Base-by-base conservation (phyloP, 148 eudicot species). In the Linanthus parryae region DNA sequence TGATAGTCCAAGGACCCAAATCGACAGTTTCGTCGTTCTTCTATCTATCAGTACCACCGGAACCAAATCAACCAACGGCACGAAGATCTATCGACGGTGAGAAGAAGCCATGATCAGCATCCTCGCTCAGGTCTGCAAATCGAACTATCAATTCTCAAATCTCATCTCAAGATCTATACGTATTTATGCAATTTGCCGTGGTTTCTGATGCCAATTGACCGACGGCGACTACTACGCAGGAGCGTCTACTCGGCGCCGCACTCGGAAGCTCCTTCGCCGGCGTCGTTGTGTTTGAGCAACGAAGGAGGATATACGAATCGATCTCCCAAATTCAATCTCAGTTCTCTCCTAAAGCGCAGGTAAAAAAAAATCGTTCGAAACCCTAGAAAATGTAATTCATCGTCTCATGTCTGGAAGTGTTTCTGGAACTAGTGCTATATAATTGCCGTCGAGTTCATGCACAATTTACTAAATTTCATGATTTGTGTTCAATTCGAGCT, bases 241-340 rank as follows among this genome's bases (percentile, higher is more conserved):
- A 83, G 71, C 82, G 90, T 42, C 38, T 83, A 2, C 79, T 83
- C 1, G 90, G 90, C 16, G 73, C 70, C 47, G 76, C 83, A 12
- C 59, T 83, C 5, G 85, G 90, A 30, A 63, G 63, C 35, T 36
- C 58, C 3, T 34, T 76, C 4, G 51, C 70, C 8, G 75, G 72
- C 3, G 72, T 41, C 22, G 30, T 64, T 16, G 66, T 83, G 1
- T 65, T 76, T 40, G 73, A 83, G 65, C 80, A 79, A 28, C 75
- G 80, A 0, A 54, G 65, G 56, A 62, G 54, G 26, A 69, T 83
- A 10, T 64, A 79, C 29, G 52, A 56, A 13, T 53, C 68, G 0
- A 79, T 83, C 34, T 56, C 84, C 9, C 66, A 69, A 29, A 48
- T 24, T 24, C 59, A 72, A 54, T 54, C 75, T 12, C 60, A 61